Evolutionary conservation across 257 asterid species (phyloP), one percentile per base, ranked within the genome.

Genomic region (Penstemon barbatus): DNA sequence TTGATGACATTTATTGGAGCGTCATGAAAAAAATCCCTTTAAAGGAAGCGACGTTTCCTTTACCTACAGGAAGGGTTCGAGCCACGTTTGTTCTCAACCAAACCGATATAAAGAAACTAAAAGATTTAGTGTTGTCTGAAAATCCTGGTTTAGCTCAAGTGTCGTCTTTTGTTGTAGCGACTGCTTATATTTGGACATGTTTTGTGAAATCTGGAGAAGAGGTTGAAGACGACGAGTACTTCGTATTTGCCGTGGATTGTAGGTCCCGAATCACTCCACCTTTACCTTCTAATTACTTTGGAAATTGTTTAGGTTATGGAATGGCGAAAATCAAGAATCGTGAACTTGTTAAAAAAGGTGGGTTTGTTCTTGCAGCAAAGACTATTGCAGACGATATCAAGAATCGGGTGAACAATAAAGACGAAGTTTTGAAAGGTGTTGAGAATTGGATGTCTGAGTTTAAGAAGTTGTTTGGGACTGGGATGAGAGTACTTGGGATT

Each of bases 181-280:
- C 73, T 5, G 69, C 81, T n/a, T 85, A 78, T 65, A 33, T 70
- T 1, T 85, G 91, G 88, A 73, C 70, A 13, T 81, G 91, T 66
- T 8, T 78, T 64, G 66, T 77, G 40, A 85, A 70, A 58, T 75
- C 87, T 3, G 64, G 70, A 3, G 71, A 71, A 18, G 63, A 65
- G 51, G 51, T 65, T 1, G 75, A 66, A 5, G 46, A 19, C 0
- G 67, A 65, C 0, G 74, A 72, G 40, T 60, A 3, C 5, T 66
- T 77, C 18, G 13, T 64, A 13, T 72, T 78, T 44, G 58, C 71
- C 5, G 79, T 46, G 15, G 83, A 84, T 3, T 74, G 38, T 0
- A 62, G 89, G 53, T 73, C 53, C 6, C 78, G 84, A 15, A 33
- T 75, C 3, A 18, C 62, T 15, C 92, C 86, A 4, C 84, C 89